These are phyloP conservation scores for Musa acuminata DNA, from an alignment of 176 grass and related monocot species.

Conservation along the genomic window DNA sequence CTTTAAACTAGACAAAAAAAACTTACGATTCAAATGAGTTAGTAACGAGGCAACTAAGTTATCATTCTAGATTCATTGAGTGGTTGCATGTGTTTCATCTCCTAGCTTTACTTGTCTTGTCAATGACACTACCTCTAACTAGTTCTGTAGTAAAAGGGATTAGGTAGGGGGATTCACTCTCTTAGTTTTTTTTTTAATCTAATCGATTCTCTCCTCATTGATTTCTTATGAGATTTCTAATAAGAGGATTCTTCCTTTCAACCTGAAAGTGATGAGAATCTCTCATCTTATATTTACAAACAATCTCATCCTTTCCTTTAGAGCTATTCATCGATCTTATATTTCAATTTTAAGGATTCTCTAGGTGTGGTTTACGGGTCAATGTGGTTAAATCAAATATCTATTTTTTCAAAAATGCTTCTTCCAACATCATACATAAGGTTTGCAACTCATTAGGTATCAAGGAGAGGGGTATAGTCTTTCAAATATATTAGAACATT, in stretches of 20 bases:
- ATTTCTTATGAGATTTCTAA: background rate
- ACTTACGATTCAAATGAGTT: background rate
- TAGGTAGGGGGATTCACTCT: background rate
- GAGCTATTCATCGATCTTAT: no score
- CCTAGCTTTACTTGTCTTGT: background rate
- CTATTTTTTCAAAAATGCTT: no score
- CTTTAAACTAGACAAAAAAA: background rate
- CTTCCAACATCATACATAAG: no score
- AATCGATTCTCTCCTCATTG: background rate
- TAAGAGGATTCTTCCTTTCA: background rate
- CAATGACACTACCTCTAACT: background rate
- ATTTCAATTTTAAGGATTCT: no score
- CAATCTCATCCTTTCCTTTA: no score
- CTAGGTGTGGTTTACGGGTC: no score
- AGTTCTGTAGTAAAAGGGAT: background rate
- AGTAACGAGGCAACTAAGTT: background rate
- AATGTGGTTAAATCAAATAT: no score
- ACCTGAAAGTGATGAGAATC: background rate
- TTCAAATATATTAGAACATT: no score
- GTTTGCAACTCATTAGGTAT: no score
- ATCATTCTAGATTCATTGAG: background rate
- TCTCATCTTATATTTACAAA: background rate
- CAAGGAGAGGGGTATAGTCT: fast-evolving
- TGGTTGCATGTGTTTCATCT: background rate
- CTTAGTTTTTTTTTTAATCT: no score